A percentile compares a stretch with the other conserved stretches of the same genome.
Conservation (phyloP, 768 basidiomycete species). For the Auricularia heimuer region DNA sequence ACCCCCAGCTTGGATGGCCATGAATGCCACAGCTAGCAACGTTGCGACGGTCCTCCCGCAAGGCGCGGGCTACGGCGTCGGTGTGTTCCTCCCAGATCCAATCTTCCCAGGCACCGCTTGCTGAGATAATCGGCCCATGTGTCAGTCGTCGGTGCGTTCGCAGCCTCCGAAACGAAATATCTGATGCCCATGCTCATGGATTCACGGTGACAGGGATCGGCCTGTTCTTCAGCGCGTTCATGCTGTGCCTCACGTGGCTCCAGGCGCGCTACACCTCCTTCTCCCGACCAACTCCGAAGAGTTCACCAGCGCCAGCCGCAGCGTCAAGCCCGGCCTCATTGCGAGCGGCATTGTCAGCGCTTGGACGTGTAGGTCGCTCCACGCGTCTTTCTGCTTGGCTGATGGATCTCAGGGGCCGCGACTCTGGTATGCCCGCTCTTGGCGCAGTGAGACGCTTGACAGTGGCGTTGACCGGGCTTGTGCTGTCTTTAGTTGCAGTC, state of each 20-base stretch:
- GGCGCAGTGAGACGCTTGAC: conserved; percentile 9
- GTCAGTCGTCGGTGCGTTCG: conserved; percentile 40
- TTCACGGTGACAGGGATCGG: conserved; percentile 74
- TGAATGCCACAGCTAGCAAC: neutral
- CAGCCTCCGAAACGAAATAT: neutral
- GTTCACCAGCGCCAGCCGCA: conserved; percentile 71
- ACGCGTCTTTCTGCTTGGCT: neutral
- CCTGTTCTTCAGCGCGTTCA: conserved; percentile 76
- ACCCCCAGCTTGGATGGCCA: neutral
- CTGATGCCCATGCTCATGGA: neutral
- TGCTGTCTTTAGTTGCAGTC: conserved; percentile 49
- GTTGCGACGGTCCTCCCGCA: conserved; percentile 45
- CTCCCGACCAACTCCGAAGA: conserved; percentile 76
- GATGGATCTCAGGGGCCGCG: conserved; percentile 40
- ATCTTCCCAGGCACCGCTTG: neutral
- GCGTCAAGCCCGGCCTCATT: conserved; percentile 84
- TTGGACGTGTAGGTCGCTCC: conserved; percentile 50
- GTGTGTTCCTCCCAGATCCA: conserved; percentile 26
- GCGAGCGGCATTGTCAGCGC: conserved; percentile 88
- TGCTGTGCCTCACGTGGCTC: conserved; percentile 66
- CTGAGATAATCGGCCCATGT: neutral
- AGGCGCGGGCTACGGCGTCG: conserved; percentile 80
- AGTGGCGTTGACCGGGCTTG: conserved; percentile 8
- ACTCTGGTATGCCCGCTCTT: conserved; percentile 39
- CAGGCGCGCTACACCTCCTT: conserved; percentile 79